These are phyloP conservation scores for Sphaerostilbella broomeana DNA, from an alignment of 2,329 filamentous ascomycete genomes.

Conservation along the genomic window DNA sequence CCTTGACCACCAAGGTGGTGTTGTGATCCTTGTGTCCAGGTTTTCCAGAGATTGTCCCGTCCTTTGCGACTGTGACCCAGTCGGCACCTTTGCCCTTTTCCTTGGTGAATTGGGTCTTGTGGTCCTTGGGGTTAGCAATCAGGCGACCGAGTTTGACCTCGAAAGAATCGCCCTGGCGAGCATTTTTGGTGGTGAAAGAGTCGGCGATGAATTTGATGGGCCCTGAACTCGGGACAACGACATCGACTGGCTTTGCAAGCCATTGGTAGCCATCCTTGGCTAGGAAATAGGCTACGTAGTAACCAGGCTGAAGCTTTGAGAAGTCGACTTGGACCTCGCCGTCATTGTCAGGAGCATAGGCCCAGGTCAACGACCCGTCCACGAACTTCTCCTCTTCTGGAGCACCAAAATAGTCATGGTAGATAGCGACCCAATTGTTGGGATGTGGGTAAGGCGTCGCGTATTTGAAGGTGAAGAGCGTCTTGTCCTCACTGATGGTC, in stretches of 20 bases:
- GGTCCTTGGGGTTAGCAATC: conserved; percentile 21
- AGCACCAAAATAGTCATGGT: conserved; percentile 26
- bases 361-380: conserved; percentile 28
- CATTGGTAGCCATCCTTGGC: conserved; percentile 30
- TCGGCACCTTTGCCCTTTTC: conserved; percentile 13
- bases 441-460: conserved; percentile 21
- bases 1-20: conserved; percentile 23
- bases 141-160: conserved; percentile 27
- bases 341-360: conserved; percentile 22
- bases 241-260: conserved; percentile 28
- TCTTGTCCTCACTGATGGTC: conserved; percentile 5
- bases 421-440: conserved; percentile 35
- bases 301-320: conserved; percentile 22
- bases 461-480: conserved; percentile 31
- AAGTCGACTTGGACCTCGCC: conserved; percentile 24
- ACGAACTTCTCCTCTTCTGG: conserved; percentile 27
- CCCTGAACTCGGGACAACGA: conserved; percentile 20
- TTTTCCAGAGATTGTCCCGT: conserved; percentile 31
- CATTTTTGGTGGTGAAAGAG: conserved; percentile 30
- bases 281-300: conserved; percentile 33
- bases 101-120: conserved; percentile 24
- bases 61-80: conserved; percentile 28
- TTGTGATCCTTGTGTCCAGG: conserved; percentile 19
- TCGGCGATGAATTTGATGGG: conserved; percentile 25
- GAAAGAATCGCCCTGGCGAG: conserved; percentile 28